These are phyloP conservation scores for Phytophthora aleatoria DNA, from an alignment of 352 stramenopile genomes.

Conservation along the genomic window DNA sequence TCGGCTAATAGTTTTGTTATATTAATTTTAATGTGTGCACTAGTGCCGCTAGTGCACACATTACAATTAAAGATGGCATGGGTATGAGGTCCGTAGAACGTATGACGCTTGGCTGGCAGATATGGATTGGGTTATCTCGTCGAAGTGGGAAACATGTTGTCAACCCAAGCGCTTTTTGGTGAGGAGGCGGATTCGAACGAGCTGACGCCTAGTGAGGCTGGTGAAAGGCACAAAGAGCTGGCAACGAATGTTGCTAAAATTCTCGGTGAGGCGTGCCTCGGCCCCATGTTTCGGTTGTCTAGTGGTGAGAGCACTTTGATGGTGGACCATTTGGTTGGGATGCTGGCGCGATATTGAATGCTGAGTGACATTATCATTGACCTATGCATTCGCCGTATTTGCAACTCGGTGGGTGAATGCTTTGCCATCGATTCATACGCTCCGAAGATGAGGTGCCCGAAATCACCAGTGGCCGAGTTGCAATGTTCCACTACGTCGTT, in stretches of 20 bases:
- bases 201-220: background rate
- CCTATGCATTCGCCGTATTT: background rate
- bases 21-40: background rate
- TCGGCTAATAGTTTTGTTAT: background rate
- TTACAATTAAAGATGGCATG: background rate
- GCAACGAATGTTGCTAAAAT: background rate
- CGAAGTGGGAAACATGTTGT: background rate
- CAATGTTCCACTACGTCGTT: background rate
- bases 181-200: background rate
- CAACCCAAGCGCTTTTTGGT: background rate
- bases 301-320: background rate
- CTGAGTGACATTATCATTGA: background rate
- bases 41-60: background rate
- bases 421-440: background rate
- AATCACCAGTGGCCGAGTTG: background rate
- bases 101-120: background rate
- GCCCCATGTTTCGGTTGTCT: background rate
- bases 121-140: slow-evolving; percentile 2
- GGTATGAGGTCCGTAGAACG: background rate
- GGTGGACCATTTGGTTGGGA: background rate
- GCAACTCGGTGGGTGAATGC: background rate
- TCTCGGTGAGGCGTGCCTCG: background rate
- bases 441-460: background rate
- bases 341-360: background rate
- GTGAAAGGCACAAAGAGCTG: background rate